Evolutionary conservation across 192 early-diverging fungal species (phyloP).

Genomic region (Entrophospora sp.): DNA sequence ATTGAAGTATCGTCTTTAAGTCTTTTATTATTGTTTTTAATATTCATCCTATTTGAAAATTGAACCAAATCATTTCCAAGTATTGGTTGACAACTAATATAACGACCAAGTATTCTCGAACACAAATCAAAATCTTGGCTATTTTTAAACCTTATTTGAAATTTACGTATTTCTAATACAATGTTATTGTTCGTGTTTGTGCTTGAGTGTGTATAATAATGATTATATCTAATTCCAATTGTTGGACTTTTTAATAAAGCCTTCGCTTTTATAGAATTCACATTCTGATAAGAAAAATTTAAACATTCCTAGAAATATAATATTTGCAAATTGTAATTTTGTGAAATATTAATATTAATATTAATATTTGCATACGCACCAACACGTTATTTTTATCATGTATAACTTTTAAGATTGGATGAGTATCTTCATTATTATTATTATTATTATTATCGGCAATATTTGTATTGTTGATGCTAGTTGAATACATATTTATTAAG

Average conservation of each 20-base stretch:
- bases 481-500: neutral
- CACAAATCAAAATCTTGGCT: neutral
- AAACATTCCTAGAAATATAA: conserved; percentile 10
- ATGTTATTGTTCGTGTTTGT: neutral
- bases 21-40: too few species aligned
- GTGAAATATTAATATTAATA: neutral
- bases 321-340: too few species aligned
- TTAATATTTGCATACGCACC: neutral
- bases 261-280: neutral
- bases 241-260: neutral
- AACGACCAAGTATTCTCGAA: neutral
- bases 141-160: neutral
- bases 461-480: neutral
- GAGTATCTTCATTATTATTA: too few species aligned
- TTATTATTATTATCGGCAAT: too few species aligned
- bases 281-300: neutral
- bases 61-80: too few species aligned
- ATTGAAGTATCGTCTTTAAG: too few species aligned
- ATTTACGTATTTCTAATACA: neutral
- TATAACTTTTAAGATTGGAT: neutral
- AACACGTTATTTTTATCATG: neutral
- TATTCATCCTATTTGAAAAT: too few species aligned
- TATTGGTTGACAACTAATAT: neutral
- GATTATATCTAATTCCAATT: conserved; percentile 1
- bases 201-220: neutral